Percentiles rank a stretch among this genome's conserved stretches.
phyloP scores from a whole-genome alignment of 1,284 basidiomycete genomes.

The Ustanciosporium gigantosporum region DNA sequence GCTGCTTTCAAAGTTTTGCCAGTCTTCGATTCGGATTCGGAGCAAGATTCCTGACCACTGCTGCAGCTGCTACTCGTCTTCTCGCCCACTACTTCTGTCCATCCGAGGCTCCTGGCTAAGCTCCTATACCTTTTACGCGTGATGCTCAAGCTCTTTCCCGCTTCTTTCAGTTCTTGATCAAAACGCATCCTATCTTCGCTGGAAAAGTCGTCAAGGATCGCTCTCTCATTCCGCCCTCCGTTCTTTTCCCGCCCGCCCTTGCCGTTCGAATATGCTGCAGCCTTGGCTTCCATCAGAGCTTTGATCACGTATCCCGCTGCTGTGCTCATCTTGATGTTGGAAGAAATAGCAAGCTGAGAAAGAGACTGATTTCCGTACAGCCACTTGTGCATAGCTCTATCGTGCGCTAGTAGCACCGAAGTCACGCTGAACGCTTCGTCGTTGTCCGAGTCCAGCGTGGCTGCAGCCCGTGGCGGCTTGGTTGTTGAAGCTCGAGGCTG shows the following conservation, averaged over 20 bases:
- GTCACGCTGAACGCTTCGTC: conserved; percentile 13
- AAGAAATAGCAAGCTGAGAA: conserved; percentile 4
- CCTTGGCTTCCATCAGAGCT: conserved; percentile 6
- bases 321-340: conserved; percentile 17
- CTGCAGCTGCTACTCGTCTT: background rate
- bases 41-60: too few relatives aligned
- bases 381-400: conserved; percentile 21
- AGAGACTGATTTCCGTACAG: conserved; percentile 10
- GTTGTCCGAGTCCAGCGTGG: background rate
- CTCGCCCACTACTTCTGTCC: background rate
- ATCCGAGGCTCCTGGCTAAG: conserved; percentile 10
- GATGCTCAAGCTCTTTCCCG: background rate
- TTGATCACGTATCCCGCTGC: conserved; percentile 16
- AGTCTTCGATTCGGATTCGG: too few relatives aligned
- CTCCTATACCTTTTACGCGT: background rate
- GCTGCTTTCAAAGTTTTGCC: too few relatives aligned
- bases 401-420: conserved; percentile 12
- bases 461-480: too few relatives aligned
- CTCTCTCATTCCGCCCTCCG: background rate
- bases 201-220: conserved; percentile 7
- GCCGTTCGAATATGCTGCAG: background rate
- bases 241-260: background rate
- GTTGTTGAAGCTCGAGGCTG: background rate
- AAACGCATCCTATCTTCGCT: conserved; percentile 1
- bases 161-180: conserved; percentile 3